Conservation (phyloP, 257 asterid genomes). For the Perilla frutescens region DNA sequence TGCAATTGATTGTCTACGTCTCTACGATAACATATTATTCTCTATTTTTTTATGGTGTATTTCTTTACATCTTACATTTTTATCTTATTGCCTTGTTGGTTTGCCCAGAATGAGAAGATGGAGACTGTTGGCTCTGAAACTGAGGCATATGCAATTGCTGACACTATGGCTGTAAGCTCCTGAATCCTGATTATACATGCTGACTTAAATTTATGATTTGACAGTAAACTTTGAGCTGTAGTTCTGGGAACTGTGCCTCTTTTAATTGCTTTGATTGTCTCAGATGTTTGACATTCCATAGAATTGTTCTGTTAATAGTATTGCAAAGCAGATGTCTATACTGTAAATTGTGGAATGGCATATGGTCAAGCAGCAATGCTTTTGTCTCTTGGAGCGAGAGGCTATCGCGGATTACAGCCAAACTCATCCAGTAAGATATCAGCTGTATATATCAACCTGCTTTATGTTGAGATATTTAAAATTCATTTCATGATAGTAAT, state of each 20-base stretch:
- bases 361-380: constrained; percentile 99
- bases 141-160: constrained; percentile 91
- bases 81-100: constrained; percentile 16
- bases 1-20: neutral
- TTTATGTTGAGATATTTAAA: constrained; percentile 14
- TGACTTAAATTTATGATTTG: constrained; percentile 1
- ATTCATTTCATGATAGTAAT: constrained; percentile 20
- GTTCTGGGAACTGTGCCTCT: neutral
- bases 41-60: no score
- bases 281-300: constrained; percentile 18
- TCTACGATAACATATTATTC: neutral
- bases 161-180: constrained; percentile 79
- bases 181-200: constrained; percentile 18
- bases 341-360: constrained; percentile 85
- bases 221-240: constrained; percentile 15
- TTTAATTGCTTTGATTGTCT: constrained; percentile 13
- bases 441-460: neutral
- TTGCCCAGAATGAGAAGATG: constrained; percentile 67
- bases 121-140: constrained; percentile 93
- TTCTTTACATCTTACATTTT: constrained; percentile 5
- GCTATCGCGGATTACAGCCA: constrained; percentile 80
- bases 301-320: constrained; percentile 45
- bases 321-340: constrained; percentile 79
- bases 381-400: constrained; percentile 79
- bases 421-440: constrained; percentile 73